These are phyloP conservation scores for Panus rudis DNA, from an alignment of 768 basidiomycete genomes.

Conservation along the genomic window DNA sequence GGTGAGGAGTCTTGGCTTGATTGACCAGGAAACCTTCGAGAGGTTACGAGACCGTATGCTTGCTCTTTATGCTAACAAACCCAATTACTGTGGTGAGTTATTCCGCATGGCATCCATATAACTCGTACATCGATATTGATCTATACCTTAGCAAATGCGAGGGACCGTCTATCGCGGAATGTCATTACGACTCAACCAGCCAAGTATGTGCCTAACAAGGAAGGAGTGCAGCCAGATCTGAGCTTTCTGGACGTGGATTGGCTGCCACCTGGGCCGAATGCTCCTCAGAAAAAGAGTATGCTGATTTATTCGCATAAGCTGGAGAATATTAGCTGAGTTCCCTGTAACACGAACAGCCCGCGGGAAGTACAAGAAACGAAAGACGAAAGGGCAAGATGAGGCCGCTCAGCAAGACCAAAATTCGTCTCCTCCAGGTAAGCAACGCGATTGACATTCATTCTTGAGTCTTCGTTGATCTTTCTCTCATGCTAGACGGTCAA, in stretches of 20 bases:
- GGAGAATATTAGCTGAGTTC: neutral
- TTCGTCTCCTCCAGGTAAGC: neutral
- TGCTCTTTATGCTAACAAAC: neutral
- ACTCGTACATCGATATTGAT: neutral
- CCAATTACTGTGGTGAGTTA: neutral
- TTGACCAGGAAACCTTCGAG: slow-evolving; percentile 15
- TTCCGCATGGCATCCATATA: neutral
- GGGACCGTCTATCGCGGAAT: no score
- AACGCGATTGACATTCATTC: neutral
- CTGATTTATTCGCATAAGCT: neutral
- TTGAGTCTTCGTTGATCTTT: neutral
- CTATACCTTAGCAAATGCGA: no score
- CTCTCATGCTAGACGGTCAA: neutral
- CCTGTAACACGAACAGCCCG: slow-evolving; percentile 8
- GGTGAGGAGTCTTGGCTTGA: slow-evolving; percentile 34
- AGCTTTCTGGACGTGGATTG: slow-evolving; percentile 10
- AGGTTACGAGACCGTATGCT: neutral
- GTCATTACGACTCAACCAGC: no score
- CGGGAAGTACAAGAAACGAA: slow-evolving; percentile 11
- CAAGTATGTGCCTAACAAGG: neutral
- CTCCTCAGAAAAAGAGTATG: slow-evolving; percentile 10
- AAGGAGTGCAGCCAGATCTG: slow-evolving; percentile 1
- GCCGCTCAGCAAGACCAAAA: neutral
- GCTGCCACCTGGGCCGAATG: neutral
- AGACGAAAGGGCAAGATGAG: neutral